Evolutionary conservation across 2,329 filamentous ascomycete species (phyloP).

Genomic region (Dactylellina leptospora): DNA sequence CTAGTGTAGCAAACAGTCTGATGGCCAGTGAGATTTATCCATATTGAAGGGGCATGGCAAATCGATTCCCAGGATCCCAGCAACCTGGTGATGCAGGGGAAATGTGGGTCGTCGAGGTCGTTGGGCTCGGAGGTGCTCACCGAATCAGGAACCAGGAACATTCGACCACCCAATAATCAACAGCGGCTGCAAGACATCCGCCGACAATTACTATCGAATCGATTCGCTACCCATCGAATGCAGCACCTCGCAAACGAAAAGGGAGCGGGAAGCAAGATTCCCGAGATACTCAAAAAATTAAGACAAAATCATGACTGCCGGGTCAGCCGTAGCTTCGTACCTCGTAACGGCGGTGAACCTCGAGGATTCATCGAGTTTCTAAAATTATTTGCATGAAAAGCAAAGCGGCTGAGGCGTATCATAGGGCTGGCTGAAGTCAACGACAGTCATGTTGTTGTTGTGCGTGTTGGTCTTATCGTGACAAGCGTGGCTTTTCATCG

Average conservation of each 20-base stretch:
- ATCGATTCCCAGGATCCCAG: conserved; percentile 38
- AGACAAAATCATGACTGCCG: conserved; percentile 2
- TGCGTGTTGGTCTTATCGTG: neutral
- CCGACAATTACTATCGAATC: conserved; percentile 35
- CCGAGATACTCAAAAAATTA: conserved; percentile 23
- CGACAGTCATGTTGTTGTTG: neutral
- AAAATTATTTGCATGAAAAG: neutral
- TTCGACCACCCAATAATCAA: conserved; percentile 20
- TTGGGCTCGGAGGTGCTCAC: conserved; percentile 42
- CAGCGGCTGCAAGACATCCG: conserved; percentile 44
- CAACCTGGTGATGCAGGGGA: conserved; percentile 45
- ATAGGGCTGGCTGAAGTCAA: neutral
- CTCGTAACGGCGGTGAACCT: neutral
- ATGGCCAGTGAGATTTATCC: conserved; percentile 49
- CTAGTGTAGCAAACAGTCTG: conserved; percentile 28
- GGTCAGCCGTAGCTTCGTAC: conserved; percentile 19
- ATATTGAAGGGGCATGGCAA: conserved; percentile 52
- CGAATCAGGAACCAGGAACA: conserved; percentile 51
- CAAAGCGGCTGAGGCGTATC: conserved; percentile 1
- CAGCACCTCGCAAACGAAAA: conserved; percentile 32
- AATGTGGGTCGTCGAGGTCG: conserved; percentile 46
- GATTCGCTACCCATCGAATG: conserved; percentile 25
- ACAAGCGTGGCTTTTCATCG: conserved; percentile 17
- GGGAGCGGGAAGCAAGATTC: conserved; percentile 34
- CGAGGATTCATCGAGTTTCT: neutral